Base-by-base conservation (phyloP, 345 rosid species). In the Gossypium turneri region DNA sequence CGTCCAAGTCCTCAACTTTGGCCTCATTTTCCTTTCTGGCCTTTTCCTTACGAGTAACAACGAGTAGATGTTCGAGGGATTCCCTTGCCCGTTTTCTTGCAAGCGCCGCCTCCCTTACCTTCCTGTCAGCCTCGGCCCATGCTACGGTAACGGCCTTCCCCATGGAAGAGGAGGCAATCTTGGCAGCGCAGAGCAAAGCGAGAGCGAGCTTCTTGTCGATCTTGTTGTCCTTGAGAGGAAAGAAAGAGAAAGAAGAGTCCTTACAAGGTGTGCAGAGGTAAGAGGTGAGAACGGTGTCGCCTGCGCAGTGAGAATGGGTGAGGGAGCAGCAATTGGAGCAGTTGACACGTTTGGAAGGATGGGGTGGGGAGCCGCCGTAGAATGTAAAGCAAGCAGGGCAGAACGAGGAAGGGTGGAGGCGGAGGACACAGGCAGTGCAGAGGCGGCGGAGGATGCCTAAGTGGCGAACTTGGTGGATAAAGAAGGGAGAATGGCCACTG, bases 351-450 rank as follows among this genome's bases (percentile, higher is more conserved):
- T 86, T 85, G 20, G 86, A 79, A 7, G 84, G 77, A 27, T 81
- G 86, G 10, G 89, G 90, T 4, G 83, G 88, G 38, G 77, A 70
- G 6, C 89, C 75, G 70, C 81, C 89, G 81, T 89, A 89, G 77
- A 88, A 85, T 45, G 80, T 48, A 82, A 90, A 85, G 83, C 98
- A 94, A 6, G 25, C 3, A 0, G 97, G 95, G 76, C 98, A 94
- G 84, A 91, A 94, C 38, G 86, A 84, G 41, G 78, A 22, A 0
- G 88, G 92, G 51, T 90, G 90, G 77, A 81, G 83, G 15, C 77
- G 86, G 76, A 94, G 98, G 75, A 92, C 88, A 79, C 97, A 92
- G 68, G 87, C 81, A 45, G 96, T 92, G 85, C 97, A 94, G 81
- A 86, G 89, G 2, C 79, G 86, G 10, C 93, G 89, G 73, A 79